Base-by-base conservation (phyloP, 768 basidiomycete species). In the Hypsizygus marmoreus region DNA sequence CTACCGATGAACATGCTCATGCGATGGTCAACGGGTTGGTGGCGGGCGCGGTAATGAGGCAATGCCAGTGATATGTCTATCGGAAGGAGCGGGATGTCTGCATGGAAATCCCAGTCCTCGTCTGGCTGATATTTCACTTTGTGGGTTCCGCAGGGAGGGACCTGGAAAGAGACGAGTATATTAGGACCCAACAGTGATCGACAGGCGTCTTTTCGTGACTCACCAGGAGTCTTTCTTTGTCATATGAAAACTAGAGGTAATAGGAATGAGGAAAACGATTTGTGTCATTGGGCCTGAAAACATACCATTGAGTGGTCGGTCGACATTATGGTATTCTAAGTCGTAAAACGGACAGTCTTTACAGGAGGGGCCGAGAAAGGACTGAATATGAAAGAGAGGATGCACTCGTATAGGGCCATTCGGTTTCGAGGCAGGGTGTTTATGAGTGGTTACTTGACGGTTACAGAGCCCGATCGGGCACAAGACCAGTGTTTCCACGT, bases 1-100 rank as follows among this genome's bases (percentile, higher is more conserved):
- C 72, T 75, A 33, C 73, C 73, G 47, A 88, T 61, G 59, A 80
- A 80, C 81, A 90, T 84, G 60, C 76, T 75, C 70, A 90, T 72
- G 30, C 84, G 83, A 63, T 89, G 82, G 30, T 82, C 77, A 22
- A 85, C 62, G 0, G 88, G 88, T 56, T 90, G 86, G 53, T 80
- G 70, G 28, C 80, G 78, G 9, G 88, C 87, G 31, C 88, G 86
- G 58, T 88, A 88, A 58, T 90, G 88, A 1, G 88, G 88, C 35
- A 91, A 71, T 17, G 80, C 76, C 37, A 91, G 77, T 17, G 83
- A 80, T 41, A 86, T 58, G 56, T 90, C 84, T 47, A 88, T 68
- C 9, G 81, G 66, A 25, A 69, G 62, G 45, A 71, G 65, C 9
- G 74, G 72, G 12, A 74, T 71, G 50, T 86, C 77, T 53, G 86